Evolutionary conservation across 2,329 filamentous ascomycete species (phyloP).

Genomic region (Neospermospora avenae): DNA sequence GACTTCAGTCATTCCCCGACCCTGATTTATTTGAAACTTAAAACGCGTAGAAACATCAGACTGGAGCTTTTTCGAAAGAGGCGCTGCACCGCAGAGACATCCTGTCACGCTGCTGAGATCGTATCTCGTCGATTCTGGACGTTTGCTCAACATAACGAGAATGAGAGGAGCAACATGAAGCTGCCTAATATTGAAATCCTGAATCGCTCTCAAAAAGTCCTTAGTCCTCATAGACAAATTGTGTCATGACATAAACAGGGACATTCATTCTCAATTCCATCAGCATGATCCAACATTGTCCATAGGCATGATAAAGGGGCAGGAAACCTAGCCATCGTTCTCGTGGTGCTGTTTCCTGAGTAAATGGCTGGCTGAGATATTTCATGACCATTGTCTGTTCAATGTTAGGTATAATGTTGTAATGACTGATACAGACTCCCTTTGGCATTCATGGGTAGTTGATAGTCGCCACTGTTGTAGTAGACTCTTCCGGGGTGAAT

Average conservation of each 20-base stretch:
- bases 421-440: slow-evolving; percentile 60
- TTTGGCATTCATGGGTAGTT: slow-evolving; percentile 76
- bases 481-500: slow-evolving; percentile 39
- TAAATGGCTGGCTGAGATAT: slow-evolving; percentile 39
- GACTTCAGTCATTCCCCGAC: slow-evolving; percentile 61
- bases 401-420: slow-evolving; percentile 31
- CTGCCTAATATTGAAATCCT: slow-evolving; percentile 50
- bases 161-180: slow-evolving; percentile 56
- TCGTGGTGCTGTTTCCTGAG: slow-evolving; percentile 38
- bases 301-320: slow-evolving; percentile 63
- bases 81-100: slow-evolving; percentile 52
- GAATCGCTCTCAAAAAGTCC: slow-evolving; percentile 46
- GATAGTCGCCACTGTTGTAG: slow-evolving; percentile 55
- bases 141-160: slow-evolving; percentile 56
- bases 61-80: slow-evolving; percentile 42
- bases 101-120: slow-evolving; percentile 49
- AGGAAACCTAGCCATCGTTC: slow-evolving; percentile 58
- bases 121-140: slow-evolving; percentile 48
- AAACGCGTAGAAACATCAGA: slow-evolving; percentile 38
- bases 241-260: slow-evolving; percentile 54
- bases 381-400: slow-evolving; percentile 48
- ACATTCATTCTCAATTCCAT: slow-evolving; percentile 43
- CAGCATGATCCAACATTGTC: slow-evolving; percentile 51
- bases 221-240: slow-evolving; percentile 54
- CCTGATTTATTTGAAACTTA: slow-evolving; percentile 44